A percentile compares a stretch with the other conserved stretches of the same genome.
Evolutionary conservation across 1,284 basidiomycete genomes (phyloP).

Genomic region (Meripilus lineatus): DNA sequence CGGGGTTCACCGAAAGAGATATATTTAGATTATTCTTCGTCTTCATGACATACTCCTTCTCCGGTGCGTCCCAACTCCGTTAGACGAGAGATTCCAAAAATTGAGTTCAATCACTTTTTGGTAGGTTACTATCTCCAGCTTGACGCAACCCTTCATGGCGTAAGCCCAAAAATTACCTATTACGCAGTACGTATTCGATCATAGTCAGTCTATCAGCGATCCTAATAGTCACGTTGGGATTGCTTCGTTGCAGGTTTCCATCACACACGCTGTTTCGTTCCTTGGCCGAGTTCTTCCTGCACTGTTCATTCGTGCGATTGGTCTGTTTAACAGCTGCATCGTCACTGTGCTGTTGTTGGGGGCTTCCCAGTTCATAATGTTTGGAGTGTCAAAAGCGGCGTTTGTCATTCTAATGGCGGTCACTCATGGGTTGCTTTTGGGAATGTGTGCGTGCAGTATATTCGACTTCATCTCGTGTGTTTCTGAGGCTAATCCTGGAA

Average conservation of each 20-base stretch:
- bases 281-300: constrained; percentile 12
- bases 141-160: no score
- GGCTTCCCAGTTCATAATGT: not conserved
- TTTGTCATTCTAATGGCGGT: no score
- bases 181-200: no score
- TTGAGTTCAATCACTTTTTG: not conserved
- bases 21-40: constrained; percentile 2
- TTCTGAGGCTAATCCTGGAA: no score
- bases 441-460: no score
- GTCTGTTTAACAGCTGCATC: constrained; percentile 10
- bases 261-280: constrained; percentile 1
- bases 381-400: constrained; percentile 5
- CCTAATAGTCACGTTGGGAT: constrained; percentile 1
- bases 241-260: constrained; percentile 3
- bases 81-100: no score
- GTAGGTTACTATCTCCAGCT: constrained; percentile 20
- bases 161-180: no score
- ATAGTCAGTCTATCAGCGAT: no score
- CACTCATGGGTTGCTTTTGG: no score
- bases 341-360: constrained; percentile 4
- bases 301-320: constrained; percentile 12
- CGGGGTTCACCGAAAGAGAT: no score
- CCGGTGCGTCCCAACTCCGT: constrained; percentile 11
- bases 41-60: constrained; percentile 13
- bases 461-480: no score